Conservation (phyloP, 75 land plant genomes). For the Pseudotsuga menziesii region DNA sequence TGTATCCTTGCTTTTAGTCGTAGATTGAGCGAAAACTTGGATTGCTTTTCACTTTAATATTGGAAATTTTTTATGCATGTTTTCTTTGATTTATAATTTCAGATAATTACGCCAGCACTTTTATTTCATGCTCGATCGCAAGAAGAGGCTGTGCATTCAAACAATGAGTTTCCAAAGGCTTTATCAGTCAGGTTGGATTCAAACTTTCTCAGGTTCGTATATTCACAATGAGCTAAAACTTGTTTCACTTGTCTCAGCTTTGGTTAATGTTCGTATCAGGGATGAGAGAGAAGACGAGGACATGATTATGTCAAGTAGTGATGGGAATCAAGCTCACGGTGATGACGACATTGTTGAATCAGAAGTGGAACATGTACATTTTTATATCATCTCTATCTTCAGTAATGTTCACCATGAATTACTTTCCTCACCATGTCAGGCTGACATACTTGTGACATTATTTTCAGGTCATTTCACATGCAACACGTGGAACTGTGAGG, state of each 20-base stretch:
- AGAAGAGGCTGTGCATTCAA: slow-evolving; percentile 17
- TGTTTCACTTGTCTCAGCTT: background rate
- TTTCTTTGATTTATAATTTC: slow-evolving; percentile 17
- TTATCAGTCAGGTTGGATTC: slow-evolving; percentile 34
- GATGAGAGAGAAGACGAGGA: slow-evolving; percentile 29
- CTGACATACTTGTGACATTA: background rate
- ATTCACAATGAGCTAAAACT: background rate
- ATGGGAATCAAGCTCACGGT: slow-evolving; percentile 35
- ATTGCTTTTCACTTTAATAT: background rate
- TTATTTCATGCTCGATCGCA: slow-evolving; percentile 25
- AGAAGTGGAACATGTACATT: slow-evolving; percentile 79
- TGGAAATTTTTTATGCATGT: background rate
- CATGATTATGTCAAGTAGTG: slow-evolving; percentile 16
- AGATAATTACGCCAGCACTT: slow-evolving; percentile 29
- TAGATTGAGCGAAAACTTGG: background rate
- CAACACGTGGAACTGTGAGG: slow-evolving; percentile 85
- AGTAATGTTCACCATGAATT: background rate
- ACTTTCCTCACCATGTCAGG: background rate
- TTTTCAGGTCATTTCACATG: slow-evolving; percentile 81
- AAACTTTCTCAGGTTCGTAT: background rate
- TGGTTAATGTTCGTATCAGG: slow-evolving; percentile 19
- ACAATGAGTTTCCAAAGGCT: slow-evolving; percentile 22
- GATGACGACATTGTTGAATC: slow-evolving; percentile 70
- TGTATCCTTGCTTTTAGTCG: slow-evolving; percentile 37
- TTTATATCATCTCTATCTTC: background rate